phyloP scores from a whole-genome alignment of 306 rosid genomes.

The Castanea crenata region DNA sequence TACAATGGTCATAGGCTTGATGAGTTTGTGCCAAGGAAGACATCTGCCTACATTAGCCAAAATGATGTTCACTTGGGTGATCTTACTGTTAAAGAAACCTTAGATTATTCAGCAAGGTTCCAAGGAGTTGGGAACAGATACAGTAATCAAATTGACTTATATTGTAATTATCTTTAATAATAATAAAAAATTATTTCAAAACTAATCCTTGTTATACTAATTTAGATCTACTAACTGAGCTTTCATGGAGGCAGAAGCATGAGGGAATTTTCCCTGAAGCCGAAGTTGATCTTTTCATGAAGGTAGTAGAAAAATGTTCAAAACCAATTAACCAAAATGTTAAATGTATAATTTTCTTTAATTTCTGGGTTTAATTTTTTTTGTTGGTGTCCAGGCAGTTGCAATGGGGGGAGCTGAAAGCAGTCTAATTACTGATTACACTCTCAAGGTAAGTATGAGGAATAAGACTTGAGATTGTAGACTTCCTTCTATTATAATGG shows the following conservation, averaged over 20 bases:
- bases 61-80: slow-evolving; percentile 8
- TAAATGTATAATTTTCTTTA: background rate
- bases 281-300: slow-evolving; percentile 59
- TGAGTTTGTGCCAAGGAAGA: slow-evolving; percentile 12
- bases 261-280: slow-evolving; percentile 57
- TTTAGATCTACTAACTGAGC: slow-evolving; percentile 42
- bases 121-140: slow-evolving; percentile 10
- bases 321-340: background rate
- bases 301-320: slow-evolving; percentile 23
- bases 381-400: slow-evolving; percentile 30
- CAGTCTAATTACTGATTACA: slow-evolving; percentile 46
- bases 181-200: background rate
- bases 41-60: slow-evolving; percentile 14
- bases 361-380: background rate
- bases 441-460: slow-evolving; percentile 40
- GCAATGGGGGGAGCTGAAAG: slow-evolving; percentile 49
- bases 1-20: slow-evolving; percentile 11
- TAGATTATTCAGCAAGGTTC: slow-evolving; percentile 9
- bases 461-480: background rate
- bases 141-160: background rate
- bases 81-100: slow-evolving; percentile 2
- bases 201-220: background rate
- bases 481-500: background rate
- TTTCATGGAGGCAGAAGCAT: slow-evolving; percentile 49
- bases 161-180: background rate